A percentile compares a stretch with the other conserved stretches of the same genome.
Conservation (phyloP, 768 basidiomycete genomes). For the Phylloporus sp. region DNA sequence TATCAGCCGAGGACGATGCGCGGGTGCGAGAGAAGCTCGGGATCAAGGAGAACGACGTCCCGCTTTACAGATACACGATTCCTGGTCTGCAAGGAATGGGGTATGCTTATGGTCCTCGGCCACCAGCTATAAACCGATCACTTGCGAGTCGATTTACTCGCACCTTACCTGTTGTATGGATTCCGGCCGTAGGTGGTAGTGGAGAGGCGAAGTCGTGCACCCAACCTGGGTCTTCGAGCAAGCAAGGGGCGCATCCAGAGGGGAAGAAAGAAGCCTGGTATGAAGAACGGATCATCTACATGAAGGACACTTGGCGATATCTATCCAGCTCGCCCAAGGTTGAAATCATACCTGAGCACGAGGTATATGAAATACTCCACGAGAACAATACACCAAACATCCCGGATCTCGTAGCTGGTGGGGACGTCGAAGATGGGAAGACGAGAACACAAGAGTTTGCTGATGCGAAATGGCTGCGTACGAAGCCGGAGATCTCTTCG, state of each 20-base stretch:
- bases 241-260: too few species aligned
- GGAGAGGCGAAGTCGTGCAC: neutral
- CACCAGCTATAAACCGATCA: neutral
- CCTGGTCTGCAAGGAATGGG: too few species aligned
- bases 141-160: slow-evolving; percentile 1
- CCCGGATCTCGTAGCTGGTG: neutral
- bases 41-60: too few species aligned
- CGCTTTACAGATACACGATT: too few species aligned
- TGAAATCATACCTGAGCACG: neutral
- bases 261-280: neutral
- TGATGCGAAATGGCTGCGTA: neutral
- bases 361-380: neutral
- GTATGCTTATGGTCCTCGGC: too few species aligned
- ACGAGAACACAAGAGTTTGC: neutral
- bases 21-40: neutral
- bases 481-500: neutral
- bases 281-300: too few species aligned
- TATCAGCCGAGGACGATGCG: neutral
- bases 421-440: neutral
- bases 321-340: neutral
- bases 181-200: neutral
- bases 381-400: neutral
- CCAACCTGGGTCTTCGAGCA: too few species aligned
- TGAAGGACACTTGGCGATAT: slow-evolving; percentile 3
- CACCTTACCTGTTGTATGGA: neutral